Evolutionary conservation across 164 flowering plant species (phyloP), one percentile per base, ranked within the genome.

Genomic region (Vitis riparia): DNA sequence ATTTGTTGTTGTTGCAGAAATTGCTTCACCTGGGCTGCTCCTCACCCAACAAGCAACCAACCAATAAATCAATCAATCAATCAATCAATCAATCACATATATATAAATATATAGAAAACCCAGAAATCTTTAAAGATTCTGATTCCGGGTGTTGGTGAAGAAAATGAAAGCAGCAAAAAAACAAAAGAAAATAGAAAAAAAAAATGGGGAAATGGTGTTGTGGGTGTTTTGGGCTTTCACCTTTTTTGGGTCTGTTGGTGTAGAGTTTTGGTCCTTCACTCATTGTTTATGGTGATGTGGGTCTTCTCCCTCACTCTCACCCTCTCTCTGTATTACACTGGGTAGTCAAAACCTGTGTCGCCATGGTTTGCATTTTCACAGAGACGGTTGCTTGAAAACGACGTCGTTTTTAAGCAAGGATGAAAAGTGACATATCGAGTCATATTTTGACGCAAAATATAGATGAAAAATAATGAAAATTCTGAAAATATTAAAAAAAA

Each of bases 181-280:
- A 52, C 37, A 4, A 64, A 37, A 47, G 8, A 27, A 49, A 67
- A 23, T 9, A 47, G n/a, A 65, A 47, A 9, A 50, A 15, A 10
- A 49, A 16, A 11, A 0, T 55, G 16, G 5, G 15, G 13, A 8
- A 8, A 37, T 32, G 5, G 57, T 51, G 53, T 72, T 65, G 14
- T 19, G n/a, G n/a, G 9, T 23, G 27, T 23, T 23, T 23, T 23
- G 27, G 27, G 27, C 27, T 30, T 7, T 19, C 44, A 88, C 91
- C 82, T 76, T 88, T 88, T 68, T 79, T 89, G 51, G 91, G 94
- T 71, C 87, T 87, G 76, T 77, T 80, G 68, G 73, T 64, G 81
- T 70, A 84, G 51, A 88, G 87, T 77, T 89, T 88, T 2, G 88
- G 89, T 64, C 67, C 78, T 63, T 72, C 86, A 71, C 77, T 77